phyloP scores from a whole-genome alignment of 306 rosid genomes.

The Styphnolobium japonicum region DNA sequence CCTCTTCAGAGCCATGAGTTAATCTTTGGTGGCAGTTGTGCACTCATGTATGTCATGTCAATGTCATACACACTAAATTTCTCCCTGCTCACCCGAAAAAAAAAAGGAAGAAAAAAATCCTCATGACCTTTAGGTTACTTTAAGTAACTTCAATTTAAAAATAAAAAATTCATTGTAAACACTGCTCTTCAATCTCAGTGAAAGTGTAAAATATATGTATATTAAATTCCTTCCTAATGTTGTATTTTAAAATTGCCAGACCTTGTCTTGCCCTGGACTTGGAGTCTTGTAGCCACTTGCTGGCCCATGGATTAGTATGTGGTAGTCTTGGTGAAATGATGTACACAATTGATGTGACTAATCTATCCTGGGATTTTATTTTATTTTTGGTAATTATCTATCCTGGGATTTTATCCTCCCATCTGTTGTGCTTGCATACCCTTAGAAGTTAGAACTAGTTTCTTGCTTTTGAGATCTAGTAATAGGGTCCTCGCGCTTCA shows the following conservation, averaged over 20 bases:
- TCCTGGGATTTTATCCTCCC: not conserved
- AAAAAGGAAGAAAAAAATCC: not conserved
- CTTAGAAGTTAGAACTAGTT: not conserved
- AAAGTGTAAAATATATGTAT: constrained; percentile 29
- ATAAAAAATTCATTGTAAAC: constrained; percentile 11
- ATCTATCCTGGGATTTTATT: not conserved
- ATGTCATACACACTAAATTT: constrained; percentile 1
- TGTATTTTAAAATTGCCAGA: not conserved
- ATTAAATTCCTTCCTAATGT: constrained; percentile 16
- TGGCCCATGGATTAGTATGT: constrained; percentile 22
- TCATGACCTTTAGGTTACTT: constrained; percentile 8
- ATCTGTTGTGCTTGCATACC: not conserved
- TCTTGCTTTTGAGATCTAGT: not conserved
- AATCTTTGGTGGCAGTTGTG: constrained; percentile 11
- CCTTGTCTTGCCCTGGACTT: constrained; percentile 17
- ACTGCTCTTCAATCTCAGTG: constrained; percentile 14
- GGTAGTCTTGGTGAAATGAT: not conserved
- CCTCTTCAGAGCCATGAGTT: constrained; percentile 40
- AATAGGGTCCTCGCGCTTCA: not conserved
- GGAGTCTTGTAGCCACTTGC: not conserved
- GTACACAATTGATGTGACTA: not conserved
- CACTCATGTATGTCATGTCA: not conserved
- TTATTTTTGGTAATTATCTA: no score
- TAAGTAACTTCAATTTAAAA: constrained; percentile 13
- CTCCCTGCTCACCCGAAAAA: not conserved